A percentile compares a stretch with the other conserved stretches of the same genome.
Conservation (phyloP, 805 yeast genomes). For the Saccharomycopsis sp. region DNA sequence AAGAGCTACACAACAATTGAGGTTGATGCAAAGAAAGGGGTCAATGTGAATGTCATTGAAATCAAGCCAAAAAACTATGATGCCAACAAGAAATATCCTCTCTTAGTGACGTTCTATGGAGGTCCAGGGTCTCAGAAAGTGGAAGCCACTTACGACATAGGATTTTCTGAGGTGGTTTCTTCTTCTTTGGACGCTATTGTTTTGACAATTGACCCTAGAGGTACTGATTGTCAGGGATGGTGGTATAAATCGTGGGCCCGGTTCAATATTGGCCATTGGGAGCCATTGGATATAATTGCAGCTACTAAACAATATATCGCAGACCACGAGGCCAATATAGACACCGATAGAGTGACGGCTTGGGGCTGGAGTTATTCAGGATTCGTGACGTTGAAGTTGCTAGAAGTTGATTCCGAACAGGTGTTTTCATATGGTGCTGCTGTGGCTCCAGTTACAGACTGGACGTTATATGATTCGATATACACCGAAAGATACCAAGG, state of each 20-base stretch:
- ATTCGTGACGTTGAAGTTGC: slow-evolving; percentile 79
- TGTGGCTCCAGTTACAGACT: slow-evolving; percentile 96
- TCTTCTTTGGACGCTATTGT: slow-evolving; percentile 55
- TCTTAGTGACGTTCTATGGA: slow-evolving; percentile 65
- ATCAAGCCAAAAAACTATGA: slow-evolving; percentile 54
- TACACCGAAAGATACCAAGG: slow-evolving; percentile 96
- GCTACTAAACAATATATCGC: slow-evolving; percentile 43
- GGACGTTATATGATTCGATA: slow-evolving; percentile 86
- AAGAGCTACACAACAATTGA: slow-evolving; percentile 34
- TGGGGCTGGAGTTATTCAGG: slow-evolving; percentile 99
- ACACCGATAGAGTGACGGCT: slow-evolving; percentile 62
- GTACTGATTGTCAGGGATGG: slow-evolving; percentile 81
- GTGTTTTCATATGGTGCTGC: slow-evolving; percentile 86
- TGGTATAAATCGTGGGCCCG: slow-evolving; percentile 49
- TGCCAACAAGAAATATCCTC: slow-evolving; percentile 43
- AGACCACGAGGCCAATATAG: slow-evolving; percentile 46
- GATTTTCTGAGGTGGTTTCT: slow-evolving; percentile 54
- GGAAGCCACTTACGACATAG: slow-evolving; percentile 39
- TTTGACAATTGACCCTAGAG: slow-evolving; percentile 69
- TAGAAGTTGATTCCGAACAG: slow-evolving; percentile 72
- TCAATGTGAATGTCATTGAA: slow-evolving; percentile 48
- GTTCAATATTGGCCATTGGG: slow-evolving; percentile 63
- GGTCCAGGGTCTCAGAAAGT: slow-evolving; percentile 75
- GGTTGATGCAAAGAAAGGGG: slow-evolving; percentile 29
- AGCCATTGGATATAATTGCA: slow-evolving; percentile 58